Base-by-base conservation (phyloP, 2,329 filamentous ascomycete genomes). In the Trichoderma polysporum region DNA sequence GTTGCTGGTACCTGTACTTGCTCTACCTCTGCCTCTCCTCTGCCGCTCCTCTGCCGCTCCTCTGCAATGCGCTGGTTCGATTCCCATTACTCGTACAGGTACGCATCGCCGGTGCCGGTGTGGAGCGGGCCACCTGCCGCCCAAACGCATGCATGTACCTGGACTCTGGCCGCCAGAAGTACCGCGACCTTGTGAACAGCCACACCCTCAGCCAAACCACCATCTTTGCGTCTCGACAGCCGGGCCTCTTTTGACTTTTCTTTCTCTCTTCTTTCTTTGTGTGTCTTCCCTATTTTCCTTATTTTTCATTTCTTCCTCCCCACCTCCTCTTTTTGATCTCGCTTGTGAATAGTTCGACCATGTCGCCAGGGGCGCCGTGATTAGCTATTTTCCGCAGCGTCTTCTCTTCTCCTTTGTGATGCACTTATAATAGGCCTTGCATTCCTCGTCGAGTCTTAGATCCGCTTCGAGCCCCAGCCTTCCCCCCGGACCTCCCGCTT, bases 291-390 rank as follows among this genome's bases (percentile, higher is more conserved):
- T 7, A 37, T 45, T 41, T 59, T 22, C 29, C 22, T 19, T 13
- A 15, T 29, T n/a, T 8, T 33, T 39, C 1, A 17, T 19, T 12
- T 53, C 15, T 47, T 54, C 17, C 39, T 58, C 60, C 49, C 31
- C 27, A 54, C 66, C 66, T 54, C 53, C 60, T 69, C 67, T 68
- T 52, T 47, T 52, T 47, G 19, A 64, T 56, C 29, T 64, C 50
- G 61, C 61, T 56, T 64, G 61, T 33, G 61, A 35, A 59, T 68
- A 49, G 25, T 60, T 66, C 64, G 59, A 50, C 70, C 68, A 71
- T 74, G 72, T 72, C 69, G 69, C 70, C 70, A 71, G 73, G 70
- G 71, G 74, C 70, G 69, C 71, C 71, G 68, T 73, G 68, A 70
- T 64, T 39, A 69, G 39, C 53, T 19, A n/a, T 49, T 35, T 56